These are phyloP conservation scores for Ramichloridium luteum DNA, from an alignment of 2,329 filamentous ascomycete species.

Conservation along the genomic window DNA sequence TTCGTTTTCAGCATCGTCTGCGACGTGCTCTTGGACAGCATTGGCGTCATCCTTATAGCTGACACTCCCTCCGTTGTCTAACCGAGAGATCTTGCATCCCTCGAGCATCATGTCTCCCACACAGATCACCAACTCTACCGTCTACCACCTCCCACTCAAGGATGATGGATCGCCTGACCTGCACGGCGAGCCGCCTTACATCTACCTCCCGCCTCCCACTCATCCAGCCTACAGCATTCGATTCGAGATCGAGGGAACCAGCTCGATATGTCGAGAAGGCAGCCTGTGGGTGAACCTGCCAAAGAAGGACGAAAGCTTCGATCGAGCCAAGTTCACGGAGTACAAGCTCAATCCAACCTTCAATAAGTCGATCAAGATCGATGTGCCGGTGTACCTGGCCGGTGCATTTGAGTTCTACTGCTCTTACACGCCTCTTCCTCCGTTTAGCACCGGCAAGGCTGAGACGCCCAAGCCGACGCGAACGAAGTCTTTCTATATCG, in stretches of 20 bases:
- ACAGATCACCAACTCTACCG: conserved; percentile 29
- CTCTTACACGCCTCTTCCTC: conserved; percentile 77
- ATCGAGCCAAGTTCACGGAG: conserved; percentile 67
- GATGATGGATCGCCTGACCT: conserved; percentile 89
- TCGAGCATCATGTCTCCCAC: conserved; percentile 24
- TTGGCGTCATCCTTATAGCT: too few species aligned
- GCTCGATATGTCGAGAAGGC: conserved; percentile 87
- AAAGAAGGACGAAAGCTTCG: conserved; percentile 60
- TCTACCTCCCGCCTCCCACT: conserved; percentile 72
- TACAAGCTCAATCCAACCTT: conserved; percentile 91
- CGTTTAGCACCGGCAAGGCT: conserved; percentile 49
- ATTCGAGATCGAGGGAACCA: conserved; percentile 87
- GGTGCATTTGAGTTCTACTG: conserved; percentile 92
- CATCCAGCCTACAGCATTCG: conserved; percentile 64
- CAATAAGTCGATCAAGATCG: conserved; percentile 81
- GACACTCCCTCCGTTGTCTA: too few species aligned
- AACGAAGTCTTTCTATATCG: conserved; percentile 78
- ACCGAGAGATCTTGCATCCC: conserved; percentile 2
- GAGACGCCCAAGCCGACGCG: conserved; percentile 37
- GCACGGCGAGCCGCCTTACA: conserved; percentile 59
- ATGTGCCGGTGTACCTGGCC: conserved; percentile 68
- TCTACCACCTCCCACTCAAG: conserved; percentile 82
- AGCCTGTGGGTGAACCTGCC: conserved; percentile 97
- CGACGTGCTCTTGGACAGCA: too few species aligned
- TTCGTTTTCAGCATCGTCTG: too few species aligned